A percentile compares a stretch with the other conserved stretches of the same genome.
Evolutionary conservation across 2,329 filamentous ascomycete species (phyloP).

Genomic region (Alternaria triticina): DNA sequence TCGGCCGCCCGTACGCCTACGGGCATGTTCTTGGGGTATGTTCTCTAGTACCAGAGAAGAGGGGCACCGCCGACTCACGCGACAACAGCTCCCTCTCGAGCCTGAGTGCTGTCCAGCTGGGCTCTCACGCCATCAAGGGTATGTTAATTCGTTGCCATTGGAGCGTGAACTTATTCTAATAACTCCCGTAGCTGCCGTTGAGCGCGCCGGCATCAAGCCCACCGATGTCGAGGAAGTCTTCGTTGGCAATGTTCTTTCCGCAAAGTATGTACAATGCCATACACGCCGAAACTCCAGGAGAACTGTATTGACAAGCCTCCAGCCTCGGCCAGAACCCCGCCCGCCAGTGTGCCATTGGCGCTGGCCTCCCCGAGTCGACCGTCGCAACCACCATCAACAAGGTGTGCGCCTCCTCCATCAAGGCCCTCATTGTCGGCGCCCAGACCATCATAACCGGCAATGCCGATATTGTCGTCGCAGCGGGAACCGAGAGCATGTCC

Average conservation of each 20-base stretch:
- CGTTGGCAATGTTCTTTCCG: slow-evolving; percentile 97
- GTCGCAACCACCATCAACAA: slow-evolving; percentile 97
- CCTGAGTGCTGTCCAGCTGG: slow-evolving; percentile 84
- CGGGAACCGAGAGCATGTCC: slow-evolving; percentile 98
- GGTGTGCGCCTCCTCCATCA: slow-evolving; percentile 94
- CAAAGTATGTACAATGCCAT: slow-evolving; percentile 70
- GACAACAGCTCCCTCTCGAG: slow-evolving; percentile 79
- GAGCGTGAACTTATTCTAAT: slow-evolving; percentile 21
- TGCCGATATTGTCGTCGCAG: slow-evolving; percentile 89
- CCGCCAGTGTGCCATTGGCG: slow-evolving; percentile 88
- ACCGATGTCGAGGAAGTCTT: slow-evolving; percentile 95
- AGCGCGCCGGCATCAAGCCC: slow-evolving; percentile 85
- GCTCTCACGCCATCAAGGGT: slow-evolving; percentile 93
- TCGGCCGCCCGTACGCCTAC: slow-evolving; percentile 89
- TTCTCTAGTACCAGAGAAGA: slow-evolving; percentile 19
- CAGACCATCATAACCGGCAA: slow-evolving; percentile 98
- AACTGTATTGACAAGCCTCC: slow-evolving; percentile 15
- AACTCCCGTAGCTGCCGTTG: slow-evolving; percentile 68
- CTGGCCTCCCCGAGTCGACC: slow-evolving; percentile 79
- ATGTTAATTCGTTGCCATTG: slow-evolving; percentile 30
- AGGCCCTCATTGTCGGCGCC: slow-evolving; percentile 91
- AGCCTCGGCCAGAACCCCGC: slow-evolving; percentile 96
- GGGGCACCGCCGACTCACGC: slow-evolving; percentile 34
- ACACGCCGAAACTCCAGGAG: neutral
- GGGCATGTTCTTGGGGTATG: slow-evolving; percentile 91